phyloP scores from a whole-genome alignment of 495 filamentous ascomycete genomes.

The Cercophora sp. region DNA sequence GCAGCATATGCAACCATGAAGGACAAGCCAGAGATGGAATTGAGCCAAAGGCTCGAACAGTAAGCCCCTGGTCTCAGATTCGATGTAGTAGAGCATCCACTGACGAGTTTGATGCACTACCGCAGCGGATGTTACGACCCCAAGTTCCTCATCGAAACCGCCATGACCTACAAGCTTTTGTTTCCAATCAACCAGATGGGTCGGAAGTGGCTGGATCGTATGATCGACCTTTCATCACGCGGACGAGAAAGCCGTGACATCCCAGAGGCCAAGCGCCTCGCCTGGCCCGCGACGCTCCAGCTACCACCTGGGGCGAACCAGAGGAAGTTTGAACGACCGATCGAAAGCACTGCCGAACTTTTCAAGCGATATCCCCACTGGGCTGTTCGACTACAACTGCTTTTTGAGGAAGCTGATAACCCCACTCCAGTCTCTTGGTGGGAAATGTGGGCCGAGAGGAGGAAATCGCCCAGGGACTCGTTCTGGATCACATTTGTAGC shows the following conservation, averaged over 20 bases:
- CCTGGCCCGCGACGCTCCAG: neutral
- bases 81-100: no score
- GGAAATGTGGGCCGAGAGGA: neutral
- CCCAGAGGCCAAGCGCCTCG: neutral
- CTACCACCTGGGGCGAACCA: neutral
- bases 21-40: neutral
- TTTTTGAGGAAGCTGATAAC: neutral
- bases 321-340: neutral
- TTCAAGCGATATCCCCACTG: conserved; percentile 2
- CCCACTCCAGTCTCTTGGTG: neutral
- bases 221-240: no score
- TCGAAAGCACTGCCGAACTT: neutral
- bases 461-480: neutral
- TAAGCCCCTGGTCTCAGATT: neutral
- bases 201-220: neutral
- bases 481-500: neutral
- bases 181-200: neutral
- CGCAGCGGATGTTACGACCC: neutral
- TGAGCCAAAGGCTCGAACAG: neutral
- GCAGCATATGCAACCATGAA: neutral
- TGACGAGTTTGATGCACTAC: neutral
- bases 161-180: neutral
- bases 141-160: neutral
- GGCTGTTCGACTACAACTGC: neutral
- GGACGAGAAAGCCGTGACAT: neutral